phyloP scores from a whole-genome alignment of 805 yeast species.

The Sugiyamaella chiloensis region DNA sequence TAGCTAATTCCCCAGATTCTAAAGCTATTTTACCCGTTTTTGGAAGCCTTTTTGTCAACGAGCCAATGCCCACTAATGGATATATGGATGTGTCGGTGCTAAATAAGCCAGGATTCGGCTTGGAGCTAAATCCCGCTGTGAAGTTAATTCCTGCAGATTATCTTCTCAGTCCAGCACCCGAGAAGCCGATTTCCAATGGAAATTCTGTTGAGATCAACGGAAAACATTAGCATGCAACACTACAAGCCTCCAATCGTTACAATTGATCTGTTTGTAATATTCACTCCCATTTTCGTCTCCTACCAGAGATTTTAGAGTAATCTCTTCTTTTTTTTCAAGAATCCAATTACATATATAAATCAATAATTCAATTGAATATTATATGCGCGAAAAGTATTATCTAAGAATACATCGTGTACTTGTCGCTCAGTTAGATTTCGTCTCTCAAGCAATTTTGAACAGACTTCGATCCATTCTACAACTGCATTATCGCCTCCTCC shows the following conservation, averaged over 20 bases:
- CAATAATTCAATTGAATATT: too few species aligned
- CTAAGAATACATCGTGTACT: conserved; percentile 3
- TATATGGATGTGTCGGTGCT: conserved; percentile 39
- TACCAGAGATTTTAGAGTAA: background rate
- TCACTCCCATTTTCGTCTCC: background rate
- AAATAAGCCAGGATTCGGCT: conserved; percentile 51
- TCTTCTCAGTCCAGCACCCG: conserved; percentile 42
- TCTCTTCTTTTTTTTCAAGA: too few species aligned
- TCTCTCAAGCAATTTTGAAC: conserved; percentile 5
- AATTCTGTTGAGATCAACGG: conserved; percentile 8
- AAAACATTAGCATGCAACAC: background rate
- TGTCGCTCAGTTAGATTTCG: background rate
- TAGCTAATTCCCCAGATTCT: conserved; percentile 50
- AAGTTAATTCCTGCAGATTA: conserved; percentile 40
- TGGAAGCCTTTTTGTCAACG: conserved; percentile 46
- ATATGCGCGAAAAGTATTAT: conserved; percentile 12
- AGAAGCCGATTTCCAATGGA: conserved; percentile 32
- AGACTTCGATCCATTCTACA: conserved; percentile 7
- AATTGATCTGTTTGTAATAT: background rate
- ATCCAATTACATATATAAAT: too few species aligned
- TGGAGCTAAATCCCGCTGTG: conserved; percentile 44
- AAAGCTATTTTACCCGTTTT: conserved; percentile 45
- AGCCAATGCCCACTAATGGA: conserved; percentile 47
- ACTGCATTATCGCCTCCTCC: conserved; percentile 28
- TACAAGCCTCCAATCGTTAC: background rate